Percentiles rank a stretch among this genome's conserved stretches.
These are phyloP conservation scores for Paralagenidium karlingii DNA, from an alignment of 352 stramenopile genomes.

Conservation along the genomic window DNA sequence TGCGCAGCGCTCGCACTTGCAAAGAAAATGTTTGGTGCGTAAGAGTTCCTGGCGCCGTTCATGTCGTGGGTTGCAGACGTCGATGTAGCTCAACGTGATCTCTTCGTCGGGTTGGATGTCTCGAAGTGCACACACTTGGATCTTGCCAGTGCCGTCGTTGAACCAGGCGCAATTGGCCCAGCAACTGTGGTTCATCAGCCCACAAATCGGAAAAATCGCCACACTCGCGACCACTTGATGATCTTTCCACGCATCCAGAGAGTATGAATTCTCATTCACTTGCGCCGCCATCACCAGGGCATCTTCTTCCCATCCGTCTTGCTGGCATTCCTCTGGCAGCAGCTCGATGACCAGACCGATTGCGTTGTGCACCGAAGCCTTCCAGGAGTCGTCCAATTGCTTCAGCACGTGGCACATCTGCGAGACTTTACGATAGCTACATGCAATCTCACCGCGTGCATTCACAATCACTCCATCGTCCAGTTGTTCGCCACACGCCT, in stretches of 20 bases:
- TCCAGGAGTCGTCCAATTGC: slow-evolving; percentile 15
- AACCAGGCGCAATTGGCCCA: slow-evolving; percentile 32
- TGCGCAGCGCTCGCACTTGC: slow-evolving; percentile 22
- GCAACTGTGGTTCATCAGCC: slow-evolving; percentile 37
- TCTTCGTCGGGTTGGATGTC: slow-evolving; percentile 27
- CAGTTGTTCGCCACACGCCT: slow-evolving; percentile 3
- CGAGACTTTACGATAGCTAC: slow-evolving; percentile 20
- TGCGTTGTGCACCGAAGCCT: no score
- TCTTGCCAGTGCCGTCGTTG: slow-evolving; percentile 19
- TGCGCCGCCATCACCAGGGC: slow-evolving; percentile 25
- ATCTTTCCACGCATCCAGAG: slow-evolving; percentile 21
- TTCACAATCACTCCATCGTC: slow-evolving; percentile 9
- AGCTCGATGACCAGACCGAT: no score
- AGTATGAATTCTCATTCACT: slow-evolving; percentile 43
- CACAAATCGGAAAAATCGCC: slow-evolving; percentile 25
- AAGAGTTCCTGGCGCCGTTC: slow-evolving; percentile 18
- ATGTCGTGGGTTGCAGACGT: slow-evolving; percentile 20
- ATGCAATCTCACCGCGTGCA: slow-evolving; percentile 6
- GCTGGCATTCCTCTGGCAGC: slow-evolving; percentile 16
- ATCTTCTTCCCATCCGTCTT: slow-evolving; percentile 28
- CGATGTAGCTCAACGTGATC: slow-evolving; percentile 35
- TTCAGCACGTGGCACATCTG: slow-evolving; percentile 23
- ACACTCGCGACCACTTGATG: slow-evolving; percentile 20
- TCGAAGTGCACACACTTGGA: slow-evolving; percentile 18
- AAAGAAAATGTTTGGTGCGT: slow-evolving; percentile 36